These are phyloP conservation scores for Stachybotrys chartarum DNA, from an alignment of 2,329 filamentous ascomycete genomes.

Conservation along the genomic window DNA sequence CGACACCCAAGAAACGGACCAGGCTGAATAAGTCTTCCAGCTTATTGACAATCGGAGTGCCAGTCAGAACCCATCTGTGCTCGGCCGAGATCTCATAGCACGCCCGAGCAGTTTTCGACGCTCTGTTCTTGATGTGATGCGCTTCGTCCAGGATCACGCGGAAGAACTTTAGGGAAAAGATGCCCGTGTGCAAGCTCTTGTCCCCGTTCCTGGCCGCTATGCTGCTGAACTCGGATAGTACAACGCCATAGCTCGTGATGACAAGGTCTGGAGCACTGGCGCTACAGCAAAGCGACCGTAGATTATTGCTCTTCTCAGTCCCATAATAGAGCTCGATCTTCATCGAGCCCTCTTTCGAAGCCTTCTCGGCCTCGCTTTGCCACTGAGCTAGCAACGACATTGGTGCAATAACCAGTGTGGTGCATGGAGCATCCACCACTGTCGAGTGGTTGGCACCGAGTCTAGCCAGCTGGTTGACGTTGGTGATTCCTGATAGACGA, in stretches of 20 bases:
- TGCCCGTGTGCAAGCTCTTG: conserved; percentile 57
- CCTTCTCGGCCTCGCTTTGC: conserved; percentile 91
- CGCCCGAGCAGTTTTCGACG: conserved; percentile 89
- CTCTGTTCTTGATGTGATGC: conserved; percentile 83
- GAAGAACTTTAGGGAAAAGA: conserved; percentile 93
- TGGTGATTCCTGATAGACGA: conserved; percentile 26
- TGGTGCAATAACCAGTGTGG: conserved; percentile 90
- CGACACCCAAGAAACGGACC: conserved; percentile 85
- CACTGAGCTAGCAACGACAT: conserved; percentile 96
- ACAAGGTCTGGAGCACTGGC: conserved; percentile 80
- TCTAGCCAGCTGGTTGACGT: conserved; percentile 55
- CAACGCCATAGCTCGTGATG: conserved; percentile 89
- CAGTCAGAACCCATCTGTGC: conserved; percentile 90
- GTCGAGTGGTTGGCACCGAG: conserved; percentile 49
- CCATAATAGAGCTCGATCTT: conserved; percentile 91
- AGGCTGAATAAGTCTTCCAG: conserved; percentile 92
- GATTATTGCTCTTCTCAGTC: conserved; percentile 69
- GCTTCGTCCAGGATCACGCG: conserved; percentile 93
- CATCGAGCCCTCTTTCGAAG: conserved; percentile 75
- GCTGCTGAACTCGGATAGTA: conserved; percentile 78
- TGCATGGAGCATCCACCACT: conserved; percentile 69
- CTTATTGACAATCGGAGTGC: conserved; percentile 93
- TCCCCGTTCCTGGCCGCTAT: conserved; percentile 61
- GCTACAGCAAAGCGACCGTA: conserved; percentile 71
- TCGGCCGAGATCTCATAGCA: conserved; percentile 83